Conservation (phyloP, 352 stramenopile species). For the Phytophthora vignae region DNA sequence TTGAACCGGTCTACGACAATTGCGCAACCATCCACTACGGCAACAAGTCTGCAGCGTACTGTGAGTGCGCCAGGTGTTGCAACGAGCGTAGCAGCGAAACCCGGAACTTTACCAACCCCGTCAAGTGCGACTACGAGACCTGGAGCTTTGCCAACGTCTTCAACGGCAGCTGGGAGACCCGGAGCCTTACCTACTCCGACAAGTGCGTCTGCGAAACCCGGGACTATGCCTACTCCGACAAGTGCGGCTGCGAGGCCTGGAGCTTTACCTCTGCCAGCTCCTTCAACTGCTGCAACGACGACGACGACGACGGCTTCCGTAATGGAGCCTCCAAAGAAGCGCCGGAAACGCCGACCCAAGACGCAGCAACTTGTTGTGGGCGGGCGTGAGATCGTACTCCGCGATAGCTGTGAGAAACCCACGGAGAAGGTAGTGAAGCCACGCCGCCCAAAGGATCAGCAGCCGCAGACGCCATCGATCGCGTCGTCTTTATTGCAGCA, state of each 20-base stretch:
- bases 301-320: conserved; percentile 7
- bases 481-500: conserved; percentile 9
- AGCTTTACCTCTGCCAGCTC: conserved; percentile 1
- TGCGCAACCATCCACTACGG: conserved; percentile 5
- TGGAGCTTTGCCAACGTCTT: too few species aligned
- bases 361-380: conserved; percentile 60
- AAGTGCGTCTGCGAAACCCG: neutral
- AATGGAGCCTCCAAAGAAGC: conserved; percentile 25
- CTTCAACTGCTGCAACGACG: neutral
- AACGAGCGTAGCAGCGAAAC: conserved; percentile 4
- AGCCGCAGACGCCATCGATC: conserved; percentile 18
- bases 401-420: conserved; percentile 69
- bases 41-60: conserved; percentile 13
- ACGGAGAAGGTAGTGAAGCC: conserved; percentile 67
- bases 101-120: neutral
- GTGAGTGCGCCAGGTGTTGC: conserved; percentile 14
- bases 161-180: neutral
- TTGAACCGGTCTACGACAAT: conserved; percentile 26
- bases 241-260: conserved; percentile 7
- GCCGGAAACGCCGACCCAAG: conserved; percentile 53
- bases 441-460: conserved; percentile 34
- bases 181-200: neutral
- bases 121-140: neutral
- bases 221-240: neutral
- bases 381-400: conserved; percentile 53